Evolutionary conservation across 495 filamentous ascomycete species (phyloP).

Genomic region (Podospora conica): DNA sequence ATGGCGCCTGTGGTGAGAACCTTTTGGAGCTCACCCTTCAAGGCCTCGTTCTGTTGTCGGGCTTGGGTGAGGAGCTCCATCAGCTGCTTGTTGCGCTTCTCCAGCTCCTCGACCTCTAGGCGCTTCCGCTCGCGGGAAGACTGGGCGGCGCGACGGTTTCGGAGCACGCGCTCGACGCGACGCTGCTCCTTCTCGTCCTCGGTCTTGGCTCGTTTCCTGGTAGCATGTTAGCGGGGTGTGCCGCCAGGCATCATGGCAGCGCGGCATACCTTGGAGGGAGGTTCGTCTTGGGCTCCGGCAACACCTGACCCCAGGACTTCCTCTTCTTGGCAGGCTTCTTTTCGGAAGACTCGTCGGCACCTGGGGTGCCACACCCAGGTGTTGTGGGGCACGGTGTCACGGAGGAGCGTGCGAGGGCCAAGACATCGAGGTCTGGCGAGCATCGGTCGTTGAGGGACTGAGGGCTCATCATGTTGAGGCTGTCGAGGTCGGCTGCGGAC

Average conservation of each 20-base stretch:
- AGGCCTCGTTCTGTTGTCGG: slow-evolving; percentile 58
- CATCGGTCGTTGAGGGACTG: slow-evolving; percentile 32
- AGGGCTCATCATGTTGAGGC: slow-evolving; percentile 44
- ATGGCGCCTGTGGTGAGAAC: slow-evolving; percentile 48
- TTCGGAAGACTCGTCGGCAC: slow-evolving; percentile 16
- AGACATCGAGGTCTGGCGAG: slow-evolving; percentile 10
- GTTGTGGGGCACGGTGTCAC: slow-evolving; percentile 11
- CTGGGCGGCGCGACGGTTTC: slow-evolving; percentile 92
- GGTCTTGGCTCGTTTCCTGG: slow-evolving; percentile 94
- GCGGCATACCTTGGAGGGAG: slow-evolving; percentile 78
- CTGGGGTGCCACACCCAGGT: slow-evolving; percentile 5
- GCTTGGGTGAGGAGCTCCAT: slow-evolving; percentile 57
- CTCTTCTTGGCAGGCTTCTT: slow-evolving; percentile 90
- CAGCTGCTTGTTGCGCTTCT: slow-evolving; percentile 67
- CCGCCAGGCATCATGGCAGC: slow-evolving; percentile 13
- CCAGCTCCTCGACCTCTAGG: slow-evolving; percentile 84
- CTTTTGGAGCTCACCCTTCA: slow-evolving; percentile 60
- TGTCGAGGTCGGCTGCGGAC: slow-evolving; percentile 28
- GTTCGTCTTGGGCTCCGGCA: slow-evolving; percentile 94
- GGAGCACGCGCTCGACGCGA: slow-evolving; percentile 91
- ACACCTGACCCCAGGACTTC: slow-evolving; percentile 98
- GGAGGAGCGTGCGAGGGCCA: slow-evolving; percentile 4
- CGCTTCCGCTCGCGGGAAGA: slow-evolving; percentile 94
- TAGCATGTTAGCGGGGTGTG: slow-evolving; percentile 12
- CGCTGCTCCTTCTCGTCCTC: slow-evolving; percentile 98